Evolutionary conservation across 31 red algal species (phyloP).

Genomic region (Odonthalia washingtoniensis): DNA sequence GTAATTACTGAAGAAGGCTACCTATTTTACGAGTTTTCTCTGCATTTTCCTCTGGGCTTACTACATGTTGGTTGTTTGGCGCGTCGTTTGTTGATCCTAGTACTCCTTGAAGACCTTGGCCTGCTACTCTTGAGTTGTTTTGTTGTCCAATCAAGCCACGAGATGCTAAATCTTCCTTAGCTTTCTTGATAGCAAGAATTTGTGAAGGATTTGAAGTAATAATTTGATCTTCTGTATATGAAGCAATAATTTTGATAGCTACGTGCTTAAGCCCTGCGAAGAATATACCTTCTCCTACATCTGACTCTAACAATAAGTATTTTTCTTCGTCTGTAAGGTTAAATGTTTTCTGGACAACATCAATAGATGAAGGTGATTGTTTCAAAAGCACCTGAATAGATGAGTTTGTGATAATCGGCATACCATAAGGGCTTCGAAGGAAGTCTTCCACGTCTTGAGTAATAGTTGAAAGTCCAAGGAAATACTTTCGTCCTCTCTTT

Average conservation of each 20-base stretch:
- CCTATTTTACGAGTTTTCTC: too few species aligned
- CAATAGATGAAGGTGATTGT: constrained; percentile 15
- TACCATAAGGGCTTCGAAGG: neutral
- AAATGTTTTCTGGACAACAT: constrained; percentile 17
- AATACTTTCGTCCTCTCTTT: constrained; percentile 26
- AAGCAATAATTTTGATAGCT: constrained; percentile 24
- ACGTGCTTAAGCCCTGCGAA: constrained; percentile 11
- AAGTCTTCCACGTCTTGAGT: constrained; percentile 14
- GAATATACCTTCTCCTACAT: constrained; percentile 19
- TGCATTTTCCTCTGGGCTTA: too few species aligned
- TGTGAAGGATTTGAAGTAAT: constrained; percentile 13
- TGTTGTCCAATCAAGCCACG: too few species aligned
- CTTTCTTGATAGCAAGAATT: constrained; percentile 20
- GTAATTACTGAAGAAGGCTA: too few species aligned
- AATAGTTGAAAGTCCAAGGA: constrained; percentile 19
- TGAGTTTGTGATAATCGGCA: constrained; percentile 20
- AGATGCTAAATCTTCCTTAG: constrained; percentile 9
- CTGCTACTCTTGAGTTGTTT: too few species aligned
- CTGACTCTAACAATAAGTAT: constrained; percentile 18
- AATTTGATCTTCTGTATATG: constrained; percentile 26
- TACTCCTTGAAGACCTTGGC: too few species aligned
- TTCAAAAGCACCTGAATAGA: constrained; percentile 13
- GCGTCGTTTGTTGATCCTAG: too few species aligned
- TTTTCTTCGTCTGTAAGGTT: constrained; percentile 24
- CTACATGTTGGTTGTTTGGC: too few species aligned